These are phyloP conservation scores for Schizophyllum commune DNA, from an alignment of 1,284 basidiomycete species.

Conservation along the genomic window DNA sequence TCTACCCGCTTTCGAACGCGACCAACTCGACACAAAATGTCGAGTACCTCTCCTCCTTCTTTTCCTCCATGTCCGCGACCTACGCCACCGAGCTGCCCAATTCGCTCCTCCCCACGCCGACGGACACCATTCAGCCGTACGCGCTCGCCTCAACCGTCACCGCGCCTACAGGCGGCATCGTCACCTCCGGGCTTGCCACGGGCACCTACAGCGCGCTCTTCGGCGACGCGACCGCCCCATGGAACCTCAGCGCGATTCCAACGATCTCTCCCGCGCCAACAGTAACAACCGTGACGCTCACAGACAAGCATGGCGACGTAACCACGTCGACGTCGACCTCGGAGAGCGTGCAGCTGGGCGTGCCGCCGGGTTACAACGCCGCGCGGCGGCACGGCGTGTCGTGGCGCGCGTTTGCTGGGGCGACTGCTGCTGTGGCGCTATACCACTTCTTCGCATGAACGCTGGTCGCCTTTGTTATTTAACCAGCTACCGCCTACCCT, in stretches of 20 bases:
- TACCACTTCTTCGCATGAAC: not conserved
- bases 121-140: slow-evolving; percentile 60
- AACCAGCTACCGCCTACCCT: not conserved
- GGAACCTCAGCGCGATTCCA: not conserved
- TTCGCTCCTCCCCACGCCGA: slow-evolving; percentile 59
- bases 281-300: not conserved
- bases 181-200: slow-evolving; percentile 52
- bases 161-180: slow-evolving; percentile 45
- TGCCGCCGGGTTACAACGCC: not conserved
- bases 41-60: slow-evolving; percentile 40
- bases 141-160: slow-evolving; percentile 62
- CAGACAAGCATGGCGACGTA: not conserved
- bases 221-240: slow-evolving; percentile 21
- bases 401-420: not conserved
- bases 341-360: not conserved
- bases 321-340: not conserved
- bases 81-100: slow-evolving; percentile 72
- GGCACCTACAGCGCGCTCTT: slow-evolving; percentile 59
- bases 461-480: not conserved
- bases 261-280: not conserved
- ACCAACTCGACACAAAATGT: slow-evolving; percentile 33
- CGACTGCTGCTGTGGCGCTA: not conserved
- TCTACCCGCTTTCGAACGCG: slow-evolving; percentile 51
- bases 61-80: slow-evolving; percentile 58
- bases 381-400: not conserved